A percentile compares a stretch with the other conserved stretches of the same genome.
Evolutionary conservation across 2,329 filamentous ascomycete species (phyloP).

Genomic region (Talaromyces sp.): DNA sequence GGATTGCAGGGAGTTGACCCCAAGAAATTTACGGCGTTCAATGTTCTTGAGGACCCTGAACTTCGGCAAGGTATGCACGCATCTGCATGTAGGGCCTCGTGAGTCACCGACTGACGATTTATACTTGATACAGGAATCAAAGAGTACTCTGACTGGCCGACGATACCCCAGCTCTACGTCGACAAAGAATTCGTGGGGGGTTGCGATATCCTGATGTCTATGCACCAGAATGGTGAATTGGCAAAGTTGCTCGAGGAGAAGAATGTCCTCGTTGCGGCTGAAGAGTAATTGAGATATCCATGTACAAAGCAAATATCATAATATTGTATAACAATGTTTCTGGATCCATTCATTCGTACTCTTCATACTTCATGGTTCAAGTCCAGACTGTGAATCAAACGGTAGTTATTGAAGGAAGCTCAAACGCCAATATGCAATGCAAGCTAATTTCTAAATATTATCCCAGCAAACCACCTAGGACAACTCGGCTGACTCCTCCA

Average conservation of each 20-base stretch:
- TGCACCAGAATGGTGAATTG: constrained; percentile 94
- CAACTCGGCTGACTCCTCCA: constrained; percentile 79
- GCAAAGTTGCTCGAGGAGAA: constrained; percentile 91
- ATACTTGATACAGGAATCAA: constrained; percentile 70
- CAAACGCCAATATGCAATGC: constrained; percentile 10
- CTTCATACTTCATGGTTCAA: background rate
- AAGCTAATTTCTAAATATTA: constrained; percentile 20
- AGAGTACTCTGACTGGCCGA: constrained; percentile 98
- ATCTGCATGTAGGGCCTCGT: background rate
- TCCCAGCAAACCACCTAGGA: constrained; percentile 77
- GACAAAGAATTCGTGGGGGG: constrained; percentile 95
- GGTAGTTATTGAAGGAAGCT: background rate
- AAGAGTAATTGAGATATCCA: constrained; percentile 33
- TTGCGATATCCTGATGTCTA: constrained; percentile 94
- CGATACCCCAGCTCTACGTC: constrained; percentile 94
- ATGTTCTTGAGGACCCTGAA: constrained; percentile 89
- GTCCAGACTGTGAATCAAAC: background rate
- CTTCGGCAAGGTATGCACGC: constrained; percentile 69
- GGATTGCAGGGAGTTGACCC: constrained; percentile 94
- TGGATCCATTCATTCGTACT: background rate
- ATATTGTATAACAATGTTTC: background rate
- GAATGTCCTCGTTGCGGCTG: constrained; percentile 69
- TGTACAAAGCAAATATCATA: background rate
- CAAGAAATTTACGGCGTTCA: constrained; percentile 94
- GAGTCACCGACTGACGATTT: constrained; percentile 1